Evolutionary conservation across 257 asterid genomes (phyloP), one percentile per base, ranked within the genome.

Genomic region (Leptodermis oblonga): DNA sequence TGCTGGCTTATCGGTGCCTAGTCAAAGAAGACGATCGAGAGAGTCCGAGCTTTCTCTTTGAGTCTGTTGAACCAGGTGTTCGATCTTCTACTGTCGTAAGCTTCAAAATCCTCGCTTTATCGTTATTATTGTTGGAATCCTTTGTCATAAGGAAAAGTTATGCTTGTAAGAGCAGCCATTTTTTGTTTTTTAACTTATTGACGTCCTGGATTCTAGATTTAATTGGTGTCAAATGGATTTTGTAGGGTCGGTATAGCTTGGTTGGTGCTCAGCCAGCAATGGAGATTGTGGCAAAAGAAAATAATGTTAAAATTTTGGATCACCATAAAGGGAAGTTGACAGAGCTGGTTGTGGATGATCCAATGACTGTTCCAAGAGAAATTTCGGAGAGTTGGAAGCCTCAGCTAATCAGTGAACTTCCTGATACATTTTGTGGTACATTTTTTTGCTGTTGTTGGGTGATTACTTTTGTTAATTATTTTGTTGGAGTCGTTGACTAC

Each of bases 1-100:
- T 90, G 74, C 88, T 93, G 63, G 97, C 98, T 37, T 90, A 93
- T 71, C 89, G 98, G 37, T 93, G 98, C 77, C 81, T 93, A 74
- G 97, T 93, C 58, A 87, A 87, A 54, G 97, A 93, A 74, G 96
- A 88, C 20, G 99, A 93, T n/a, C 73, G 86, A 43, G 95, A 93
- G 48, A 86, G 95, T 69, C 97, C 99, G 1, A 93, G 99, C 79
- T 93, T 93, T 74, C 77, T 90, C 15, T 93, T 87, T 46, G 99
- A 93, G 68, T 93, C 99, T 3, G 96, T 87, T 0, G 96, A 90
- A 72, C 90, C 97, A 66, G 90, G 97, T 60, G 77, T 80, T 36
- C 85, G 76, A 11, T 67, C 81, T 54, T 84, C 97, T 17, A 81
- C 37, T 59, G 95, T 87, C 37, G 99, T 93, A 81, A 88, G 92